Evolutionary conservation across 2,329 filamentous ascomycete genomes (phyloP), one percentile per base, ranked within the genome.

Genomic region (Neocatenulostroma microsporum): DNA sequence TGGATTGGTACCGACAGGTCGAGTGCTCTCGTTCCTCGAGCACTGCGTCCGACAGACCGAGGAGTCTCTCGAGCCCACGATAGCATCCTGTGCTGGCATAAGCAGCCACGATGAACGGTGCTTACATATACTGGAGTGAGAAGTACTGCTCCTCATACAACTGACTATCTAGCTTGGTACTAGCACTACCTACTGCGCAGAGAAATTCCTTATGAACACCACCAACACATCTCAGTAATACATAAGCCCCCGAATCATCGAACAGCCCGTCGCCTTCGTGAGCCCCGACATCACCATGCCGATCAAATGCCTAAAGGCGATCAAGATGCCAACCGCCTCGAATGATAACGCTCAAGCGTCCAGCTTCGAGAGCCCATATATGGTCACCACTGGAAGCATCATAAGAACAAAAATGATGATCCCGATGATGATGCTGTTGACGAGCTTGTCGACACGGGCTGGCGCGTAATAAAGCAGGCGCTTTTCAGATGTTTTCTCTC

Each of bases 401-500:
- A 66, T 52, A 3, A 67, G 51, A 10, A 61, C 50, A 47, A 66
- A 64, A 30, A 67, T 65, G 13, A 66, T 49, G n/a, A 58, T 40
- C 0, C 62, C 65, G 43, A 67, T 64, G 39, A 67, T 53, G 11
- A 62, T 42, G n/a, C n/a, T 42, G 37, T 62, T 63, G 36, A 64
- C 60, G 15, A 67, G 51, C 8, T 48, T 55, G 37, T 66, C 61
- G 18, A 67, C 56, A 13, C 62, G 54, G 0, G 49, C 42, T 8
- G 55, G 50, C 27, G 55, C 57, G 49, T 63, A 66, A 34, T 59
- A 58, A 25, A 56, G 53, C 30, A 66, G 49, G 26, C 50, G 36
- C 2, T 49, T 40, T 38, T 62, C 54, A 1, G 39, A 40, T 0
- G 62, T 63, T 37, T 66, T 65, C 0, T 48, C 53, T 8, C 54